Evolutionary conservation across 192 early-diverging fungal species (phyloP), one percentile per base, ranked within the genome.

Genomic region (Umbelopsis ramanniana): DNA sequence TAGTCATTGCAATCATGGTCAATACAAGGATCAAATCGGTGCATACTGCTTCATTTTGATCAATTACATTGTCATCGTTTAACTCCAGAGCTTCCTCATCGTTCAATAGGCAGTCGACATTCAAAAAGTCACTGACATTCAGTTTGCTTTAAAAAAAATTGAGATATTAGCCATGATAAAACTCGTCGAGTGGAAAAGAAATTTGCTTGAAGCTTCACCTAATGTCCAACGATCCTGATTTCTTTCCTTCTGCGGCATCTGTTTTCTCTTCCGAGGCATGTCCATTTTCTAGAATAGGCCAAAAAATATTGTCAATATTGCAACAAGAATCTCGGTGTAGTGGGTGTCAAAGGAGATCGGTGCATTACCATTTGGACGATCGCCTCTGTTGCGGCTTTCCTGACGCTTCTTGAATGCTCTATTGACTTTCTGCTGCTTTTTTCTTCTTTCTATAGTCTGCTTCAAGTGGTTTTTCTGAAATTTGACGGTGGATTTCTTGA

Each of bases 91-190:
- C 24, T 43, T 63, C 57, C 33, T 63, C 57, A n/a, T 63, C 46
- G n/a, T 33, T 68, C 48, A 29, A 46, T 22, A 74, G 54, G 47
- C 72, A 74, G 26, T 81, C 77, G 52, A 77, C 82, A 66, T 82
- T 75, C 52, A 84, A 79, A 70, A 84, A 84, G 63, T 84, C 79
- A 22, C 79, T 78, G 40, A 84, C 70, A 45, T 78, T 67, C 76
- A 79, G 11, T 63, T 63, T 63, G 33, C 57, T 63, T 29, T 29
- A 29, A 29, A n/a, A n/a, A 38, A 11, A 19, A 37, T 10, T 38
- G 33, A 5, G 15, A 63, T n/a, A 63, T 21, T 17, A 21, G n/a
- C 15, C 29, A 3, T 15, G n/a, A 6, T n/a, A 2, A 48, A 50
- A n/a, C 17, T 17, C 0, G 11, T 0, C 2, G 5, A 1, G 5